phyloP scores from a whole-genome alignment of 2,329 filamentous ascomycete genomes.

The Aspergillus latus region DNA sequence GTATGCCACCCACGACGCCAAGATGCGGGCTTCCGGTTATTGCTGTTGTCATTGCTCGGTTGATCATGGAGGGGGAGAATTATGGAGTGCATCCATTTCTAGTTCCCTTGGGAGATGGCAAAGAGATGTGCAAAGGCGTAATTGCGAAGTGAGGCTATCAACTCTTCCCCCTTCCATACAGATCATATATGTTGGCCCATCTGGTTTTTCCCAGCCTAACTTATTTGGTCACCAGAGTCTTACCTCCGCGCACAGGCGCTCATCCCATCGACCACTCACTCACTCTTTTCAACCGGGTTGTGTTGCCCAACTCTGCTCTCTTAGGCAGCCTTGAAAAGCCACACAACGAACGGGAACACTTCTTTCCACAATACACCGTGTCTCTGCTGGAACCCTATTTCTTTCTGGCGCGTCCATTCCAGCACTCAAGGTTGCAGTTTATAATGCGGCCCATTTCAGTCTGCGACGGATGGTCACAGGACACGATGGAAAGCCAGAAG shows the following conservation, averaged over 20 bases:
- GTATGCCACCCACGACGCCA: constrained; percentile 25
- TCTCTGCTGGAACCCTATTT: neutral
- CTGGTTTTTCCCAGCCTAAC: neutral
- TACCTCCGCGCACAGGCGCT: constrained; percentile 12
- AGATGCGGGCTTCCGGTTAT: constrained; percentile 17
- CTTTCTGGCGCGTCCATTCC: neutral
- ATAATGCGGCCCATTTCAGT: constrained; percentile 15
- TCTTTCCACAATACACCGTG: neutral
- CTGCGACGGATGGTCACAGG: constrained; percentile 5
- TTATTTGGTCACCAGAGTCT: neutral
- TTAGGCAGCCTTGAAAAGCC: constrained; percentile 21
- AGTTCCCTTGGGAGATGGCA: constrained; percentile 22
- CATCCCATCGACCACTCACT: constrained; percentile 23
- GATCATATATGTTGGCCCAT: neutral
- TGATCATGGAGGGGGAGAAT: constrained; percentile 21
- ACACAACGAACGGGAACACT: constrained; percentile 7
- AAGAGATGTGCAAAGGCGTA: constrained; percentile 22
- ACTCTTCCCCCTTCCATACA: too few relatives aligned
- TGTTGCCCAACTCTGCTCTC: constrained; percentile 21
- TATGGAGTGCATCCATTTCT: constrained; percentile 24
- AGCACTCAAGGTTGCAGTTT: neutral
- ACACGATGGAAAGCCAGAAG: constrained; percentile 1
- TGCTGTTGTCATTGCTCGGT: constrained; percentile 23
- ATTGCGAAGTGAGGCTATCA: constrained; percentile 7
- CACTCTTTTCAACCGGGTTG: constrained; percentile 23